These are phyloP conservation scores for Camellia oleifera DNA, from an alignment of 179 eudicot species.

Conservation along the genomic window DNA sequence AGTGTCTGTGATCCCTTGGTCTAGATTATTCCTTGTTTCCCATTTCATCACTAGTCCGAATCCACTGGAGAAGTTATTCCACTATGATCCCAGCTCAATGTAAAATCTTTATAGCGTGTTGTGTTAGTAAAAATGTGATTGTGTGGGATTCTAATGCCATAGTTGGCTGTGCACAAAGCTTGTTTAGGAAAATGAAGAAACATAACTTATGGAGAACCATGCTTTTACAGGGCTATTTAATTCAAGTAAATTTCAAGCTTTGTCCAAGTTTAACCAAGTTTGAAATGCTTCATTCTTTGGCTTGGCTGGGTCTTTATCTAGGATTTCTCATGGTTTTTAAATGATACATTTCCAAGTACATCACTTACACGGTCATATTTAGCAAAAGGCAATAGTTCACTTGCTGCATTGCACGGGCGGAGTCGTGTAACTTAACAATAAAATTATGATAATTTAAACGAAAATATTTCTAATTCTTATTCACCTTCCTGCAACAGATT, in stretches of 20 bases:
- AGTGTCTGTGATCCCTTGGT: neutral
- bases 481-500: constrained; percentile 44
- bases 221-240: neutral
- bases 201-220: neutral
- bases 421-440: neutral
- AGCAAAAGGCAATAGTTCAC: neutral
- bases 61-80: neutral
- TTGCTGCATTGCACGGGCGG: neutral
- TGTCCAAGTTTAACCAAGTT: neutral
- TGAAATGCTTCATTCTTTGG: neutral
- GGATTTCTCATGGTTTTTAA: neutral
- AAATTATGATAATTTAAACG: neutral
- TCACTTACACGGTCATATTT: neutral
- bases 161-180: neutral
- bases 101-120: neutral
- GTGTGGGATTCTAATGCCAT: neutral
- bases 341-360: too few species aligned
- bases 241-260: neutral
- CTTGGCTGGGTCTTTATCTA: neutral
- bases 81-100: neutral
- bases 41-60: neutral
- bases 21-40: neutral
- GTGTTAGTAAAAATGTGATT: neutral
- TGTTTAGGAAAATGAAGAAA: neutral
- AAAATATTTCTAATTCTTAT: neutral